These are phyloP conservation scores for Saccharomycopsis microspora DNA, from an alignment of 805 yeast genomes.

Conservation along the genomic window DNA sequence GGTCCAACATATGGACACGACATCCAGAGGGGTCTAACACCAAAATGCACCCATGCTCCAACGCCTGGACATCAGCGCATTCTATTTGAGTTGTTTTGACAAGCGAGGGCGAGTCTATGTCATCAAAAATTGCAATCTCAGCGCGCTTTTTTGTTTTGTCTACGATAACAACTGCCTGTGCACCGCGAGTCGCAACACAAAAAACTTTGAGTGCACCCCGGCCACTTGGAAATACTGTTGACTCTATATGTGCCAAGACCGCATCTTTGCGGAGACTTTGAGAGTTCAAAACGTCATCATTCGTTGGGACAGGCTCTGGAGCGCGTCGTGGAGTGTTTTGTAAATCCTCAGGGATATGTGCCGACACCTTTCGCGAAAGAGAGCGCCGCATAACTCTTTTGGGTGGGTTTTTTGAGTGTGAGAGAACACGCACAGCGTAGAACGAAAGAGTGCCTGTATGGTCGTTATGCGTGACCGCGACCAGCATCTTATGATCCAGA, in stretches of 20 bases:
- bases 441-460: slow-evolving; percentile 34
- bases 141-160: slow-evolving; percentile 32
- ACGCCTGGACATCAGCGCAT: slow-evolving; percentile 30
- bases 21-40: slow-evolving; percentile 27
- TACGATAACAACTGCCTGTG: slow-evolving; percentile 51
- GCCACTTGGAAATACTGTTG: slow-evolving; percentile 24
- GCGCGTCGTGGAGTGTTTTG: too few relatives aligned
- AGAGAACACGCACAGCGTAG: slow-evolving; percentile 43
- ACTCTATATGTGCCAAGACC: slow-evolving; percentile 51
- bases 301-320: neutral
- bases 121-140: slow-evolving; percentile 31
- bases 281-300: slow-evolving; percentile 19
- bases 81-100: slow-evolving; percentile 24
- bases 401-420: neutral
- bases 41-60: slow-evolving; percentile 33
- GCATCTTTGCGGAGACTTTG: slow-evolving; percentile 38
- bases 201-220: slow-evolving; percentile 24
- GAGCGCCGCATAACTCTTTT: slow-evolving; percentile 7
- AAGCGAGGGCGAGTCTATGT: slow-evolving; percentile 21
- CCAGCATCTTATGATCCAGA: slow-evolving; percentile 24
- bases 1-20: slow-evolving; percentile 35
- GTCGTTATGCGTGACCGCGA: slow-evolving; percentile 47
- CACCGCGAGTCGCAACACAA: slow-evolving; percentile 34
- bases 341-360: slow-evolving; percentile 2
- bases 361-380: slow-evolving; percentile 16